These are phyloP conservation scores for Xylaria sp. DNA, from an alignment of 2,329 filamentous ascomycete genomes.

Conservation along the genomic window DNA sequence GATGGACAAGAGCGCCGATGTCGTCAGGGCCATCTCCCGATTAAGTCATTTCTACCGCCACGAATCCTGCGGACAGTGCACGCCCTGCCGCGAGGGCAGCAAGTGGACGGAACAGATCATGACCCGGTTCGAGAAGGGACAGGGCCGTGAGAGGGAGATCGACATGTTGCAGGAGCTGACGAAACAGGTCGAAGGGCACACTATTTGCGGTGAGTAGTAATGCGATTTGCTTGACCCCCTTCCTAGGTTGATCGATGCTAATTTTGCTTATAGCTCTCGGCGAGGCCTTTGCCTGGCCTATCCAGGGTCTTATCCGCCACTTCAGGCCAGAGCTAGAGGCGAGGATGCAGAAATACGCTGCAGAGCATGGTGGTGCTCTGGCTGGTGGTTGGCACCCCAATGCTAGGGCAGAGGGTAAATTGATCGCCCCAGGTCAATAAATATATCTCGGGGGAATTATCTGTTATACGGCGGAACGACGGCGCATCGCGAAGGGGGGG, in stretches of 20 bases:
- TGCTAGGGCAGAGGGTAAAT: conserved; percentile 74
- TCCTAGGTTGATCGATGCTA: conserved; percentile 32
- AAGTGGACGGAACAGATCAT: conserved; percentile 99
- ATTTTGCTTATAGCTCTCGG: conserved; percentile 66
- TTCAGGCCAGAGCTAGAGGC: conserved; percentile 96
- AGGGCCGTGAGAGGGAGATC: conserved; percentile 88
- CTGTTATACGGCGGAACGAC: conserved; percentile 19
- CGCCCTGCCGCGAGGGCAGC: conserved; percentile 97
- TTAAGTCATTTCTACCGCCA: conserved; percentile 98
- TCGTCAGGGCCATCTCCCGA: conserved; percentile 90
- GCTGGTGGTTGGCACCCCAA: conserved; percentile 88
- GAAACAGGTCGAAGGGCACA: conserved; percentile 99
- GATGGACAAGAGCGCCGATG: conserved; percentile 97
- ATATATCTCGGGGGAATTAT: conserved; percentile 16
- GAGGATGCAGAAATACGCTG: conserved; percentile 79
- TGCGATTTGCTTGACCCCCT: background rate
- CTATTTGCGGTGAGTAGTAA: conserved; percentile 79
- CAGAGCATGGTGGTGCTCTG: conserved; percentile 69
- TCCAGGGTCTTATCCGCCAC: conserved; percentile 97
- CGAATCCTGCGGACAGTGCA: conserved; percentile 98
- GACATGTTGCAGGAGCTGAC: conserved; percentile 99
- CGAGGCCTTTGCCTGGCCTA: conserved; percentile 97
- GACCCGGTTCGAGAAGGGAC: conserved; percentile 90
- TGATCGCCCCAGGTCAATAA: conserved; percentile 91
- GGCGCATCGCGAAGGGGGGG: conserved; percentile 17